These are phyloP conservation scores for Aureobasidium sp. DNA, from an alignment of 2,329 filamentous ascomycete genomes.

Conservation along the genomic window DNA sequence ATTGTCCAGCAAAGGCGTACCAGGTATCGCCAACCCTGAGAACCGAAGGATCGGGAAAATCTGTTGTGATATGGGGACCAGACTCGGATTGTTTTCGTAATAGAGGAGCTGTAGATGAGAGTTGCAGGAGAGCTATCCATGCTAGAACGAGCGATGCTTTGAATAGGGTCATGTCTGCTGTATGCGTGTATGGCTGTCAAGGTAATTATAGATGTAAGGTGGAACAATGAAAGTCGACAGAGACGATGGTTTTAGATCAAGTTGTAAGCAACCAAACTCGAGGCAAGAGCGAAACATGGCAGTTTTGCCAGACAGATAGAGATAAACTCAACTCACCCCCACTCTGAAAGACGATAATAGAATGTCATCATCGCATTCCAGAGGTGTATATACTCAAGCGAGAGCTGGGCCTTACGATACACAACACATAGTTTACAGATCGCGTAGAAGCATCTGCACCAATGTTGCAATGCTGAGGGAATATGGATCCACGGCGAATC, in stretches of 20 bases:
- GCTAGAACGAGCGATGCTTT: background rate
- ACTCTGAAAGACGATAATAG: background rate
- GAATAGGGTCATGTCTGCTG: background rate
- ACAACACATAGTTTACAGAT: background rate
- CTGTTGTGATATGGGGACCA: slow-evolving; percentile 14
- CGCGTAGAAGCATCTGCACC: background rate
- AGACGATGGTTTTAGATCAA: background rate
- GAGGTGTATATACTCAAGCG: background rate
- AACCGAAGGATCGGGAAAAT: slow-evolving; percentile 26
- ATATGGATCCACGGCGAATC: background rate
- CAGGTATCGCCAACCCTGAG: slow-evolving; percentile 25
- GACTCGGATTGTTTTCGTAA: slow-evolving; percentile 1
- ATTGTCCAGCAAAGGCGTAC: slow-evolving; percentile 29
- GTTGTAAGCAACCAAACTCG: too few relatives aligned
- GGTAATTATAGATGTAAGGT: too few relatives aligned
- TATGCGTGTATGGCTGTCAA: background rate
- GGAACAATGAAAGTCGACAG: background rate
- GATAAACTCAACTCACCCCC: background rate
- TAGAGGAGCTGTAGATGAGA: background rate
- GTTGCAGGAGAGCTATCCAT: background rate
- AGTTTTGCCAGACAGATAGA: background rate
- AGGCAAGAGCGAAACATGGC: background rate
- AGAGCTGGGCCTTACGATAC: background rate
- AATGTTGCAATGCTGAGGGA: too few relatives aligned
- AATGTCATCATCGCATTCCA: background rate